Evolutionary conservation across 2,329 filamentous ascomycete species (phyloP), one percentile per base, ranked within the genome.

Genomic region (Tolypocladium guangdongense): DNA sequence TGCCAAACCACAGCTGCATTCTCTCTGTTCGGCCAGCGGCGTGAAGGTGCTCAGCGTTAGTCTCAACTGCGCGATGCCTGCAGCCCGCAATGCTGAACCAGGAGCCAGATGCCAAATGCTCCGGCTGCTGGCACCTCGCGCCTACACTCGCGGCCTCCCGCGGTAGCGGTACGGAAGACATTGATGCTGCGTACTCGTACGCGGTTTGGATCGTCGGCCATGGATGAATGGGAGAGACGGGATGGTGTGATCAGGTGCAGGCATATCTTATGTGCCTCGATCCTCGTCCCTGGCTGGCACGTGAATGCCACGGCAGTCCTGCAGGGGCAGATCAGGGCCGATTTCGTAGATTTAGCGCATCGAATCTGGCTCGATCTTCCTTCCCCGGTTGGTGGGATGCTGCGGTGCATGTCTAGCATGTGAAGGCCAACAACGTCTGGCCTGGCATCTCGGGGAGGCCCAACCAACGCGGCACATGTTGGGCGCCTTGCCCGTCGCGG

Each of bases 361-460:
- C 12, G 41, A 27, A 16, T 27, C 20, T 24, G 24, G 43, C 41
- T 8, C 14, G 14, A 27, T 18, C 3, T 45, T 33, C 12, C 5
- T 16, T 14, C 12, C 33, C 14, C 33, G 6, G 33, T 7, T 4
- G 12, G 12, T 18, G 14, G 35, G 5, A 18, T 18, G 35, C 14
- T 6, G 14, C 35, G 3, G 35, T 18, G 43, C 22, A 27, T 27
- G 22, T 27, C 39, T 14, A 27, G 48, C 48, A 50, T 50, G 48
- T 50, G 48, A 50, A 37, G 39, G 48, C 36, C 48, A 50, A n/a
- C 35, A 37, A 37, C 18, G 18, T 18, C n/a, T 27, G 22, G 54
- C 56, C 58, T 58, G 56, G 55, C 56, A 57, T 59, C 58, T 59
- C 58, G 58, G 58, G 54, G 24, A 45, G 41, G 27, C 48, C 48